Evolutionary conservation across 129 eudicot genomes (phyloP).

Genomic region (Chrysanthemum seticuspe): DNA sequence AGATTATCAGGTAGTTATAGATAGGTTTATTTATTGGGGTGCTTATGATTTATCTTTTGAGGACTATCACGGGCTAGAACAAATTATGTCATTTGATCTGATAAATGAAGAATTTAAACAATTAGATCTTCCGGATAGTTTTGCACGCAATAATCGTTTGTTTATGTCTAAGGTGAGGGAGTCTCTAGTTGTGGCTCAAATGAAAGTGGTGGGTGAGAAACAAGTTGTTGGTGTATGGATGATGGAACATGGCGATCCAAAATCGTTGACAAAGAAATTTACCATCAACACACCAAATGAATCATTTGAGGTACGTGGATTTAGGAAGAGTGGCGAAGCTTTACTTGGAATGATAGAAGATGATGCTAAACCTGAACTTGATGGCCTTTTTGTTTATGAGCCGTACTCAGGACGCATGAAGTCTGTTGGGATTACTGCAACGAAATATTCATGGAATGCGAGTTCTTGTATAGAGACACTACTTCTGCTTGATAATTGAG

Average conservation of each 20-base stretch:
- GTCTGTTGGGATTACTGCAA: too few relatives aligned
- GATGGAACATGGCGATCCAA: slow-evolving; percentile 42
- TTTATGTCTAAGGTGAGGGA: slow-evolving; percentile 28
- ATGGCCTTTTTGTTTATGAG: too few relatives aligned
- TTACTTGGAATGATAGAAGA: background rate
- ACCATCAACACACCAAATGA: slow-evolving; percentile 14
- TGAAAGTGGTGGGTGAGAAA: background rate
- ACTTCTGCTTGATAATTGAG: too few relatives aligned
- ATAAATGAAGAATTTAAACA: slow-evolving; percentile 29
- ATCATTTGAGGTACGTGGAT: slow-evolving; percentile 12
- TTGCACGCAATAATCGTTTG: slow-evolving; percentile 10
- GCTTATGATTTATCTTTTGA: background rate
- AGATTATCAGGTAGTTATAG: slow-evolving; percentile 31
- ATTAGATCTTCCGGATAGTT: slow-evolving; percentile 22
- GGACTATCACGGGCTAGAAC: background rate
- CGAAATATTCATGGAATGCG: too few relatives aligned
- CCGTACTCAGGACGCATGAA: too few relatives aligned
- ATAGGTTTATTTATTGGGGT: slow-evolving; percentile 28
- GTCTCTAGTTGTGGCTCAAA: slow-evolving; percentile 12
- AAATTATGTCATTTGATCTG: slow-evolving; percentile 42
- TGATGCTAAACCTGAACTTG: too few relatives aligned
- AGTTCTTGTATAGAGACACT: too few relatives aligned
- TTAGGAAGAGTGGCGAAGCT: slow-evolving; percentile 34
- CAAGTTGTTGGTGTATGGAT: slow-evolving; percentile 33
- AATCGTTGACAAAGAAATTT: background rate